phyloP scores from a whole-genome alignment of 768 basidiomycete species.

The Boletus insuetus region DNA sequence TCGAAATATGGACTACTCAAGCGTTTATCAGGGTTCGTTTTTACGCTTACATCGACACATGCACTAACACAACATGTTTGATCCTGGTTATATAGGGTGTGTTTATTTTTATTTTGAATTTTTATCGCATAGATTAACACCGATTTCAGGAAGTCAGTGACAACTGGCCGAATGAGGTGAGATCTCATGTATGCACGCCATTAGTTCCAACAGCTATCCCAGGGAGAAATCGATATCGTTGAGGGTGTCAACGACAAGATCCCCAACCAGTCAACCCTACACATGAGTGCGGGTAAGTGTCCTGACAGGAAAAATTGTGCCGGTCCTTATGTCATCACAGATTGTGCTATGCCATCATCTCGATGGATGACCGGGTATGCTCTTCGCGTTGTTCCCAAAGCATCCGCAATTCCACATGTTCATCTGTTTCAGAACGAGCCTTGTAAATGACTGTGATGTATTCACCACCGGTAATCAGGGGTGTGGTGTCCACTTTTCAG shows the following conservation, averaged over 20 bases:
- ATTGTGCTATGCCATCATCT: slow-evolving; percentile 30
- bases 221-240: slow-evolving; percentile 34
- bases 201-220: neutral
- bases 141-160: slow-evolving; percentile 24
- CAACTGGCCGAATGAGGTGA: slow-evolving; percentile 25
- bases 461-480: slow-evolving; percentile 26
- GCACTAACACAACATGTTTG: neutral
- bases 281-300: slow-evolving; percentile 23
- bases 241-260: slow-evolving; percentile 32
- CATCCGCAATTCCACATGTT: neutral
- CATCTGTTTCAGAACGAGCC: slow-evolving; percentile 9
- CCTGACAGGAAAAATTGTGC: too few relatives aligned
- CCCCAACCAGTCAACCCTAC: slow-evolving; percentile 33
- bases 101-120: neutral
- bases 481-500: slow-evolving; percentile 28
- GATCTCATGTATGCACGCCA: neutral
- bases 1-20: neutral
- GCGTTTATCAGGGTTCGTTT: slow-evolving; percentile 25
- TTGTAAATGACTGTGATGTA: slow-evolving; percentile 25
- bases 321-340: slow-evolving; percentile 9
- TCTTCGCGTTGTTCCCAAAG: neutral
- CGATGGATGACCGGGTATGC: slow-evolving; percentile 34
- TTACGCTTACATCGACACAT: neutral
- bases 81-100: slow-evolving; percentile 20
- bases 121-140: neutral